A percentile compares a stretch with the other conserved stretches of the same genome.
Evolutionary conservation across 176 grass and related monocot species (phyloP).

Genomic region (Echinochloa phyllopogon): DNA sequence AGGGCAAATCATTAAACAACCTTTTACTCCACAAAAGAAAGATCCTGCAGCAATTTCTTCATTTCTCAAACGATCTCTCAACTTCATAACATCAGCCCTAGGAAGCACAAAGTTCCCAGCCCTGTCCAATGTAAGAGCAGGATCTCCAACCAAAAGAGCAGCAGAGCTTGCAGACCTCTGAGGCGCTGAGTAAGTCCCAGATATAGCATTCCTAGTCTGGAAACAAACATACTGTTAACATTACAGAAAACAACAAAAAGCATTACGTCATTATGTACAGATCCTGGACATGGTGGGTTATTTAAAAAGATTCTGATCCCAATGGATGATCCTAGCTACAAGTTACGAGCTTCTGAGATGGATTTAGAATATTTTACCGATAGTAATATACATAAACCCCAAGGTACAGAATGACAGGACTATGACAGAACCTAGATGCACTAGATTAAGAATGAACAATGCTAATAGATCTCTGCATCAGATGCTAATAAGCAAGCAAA

Average conservation of each 20-base stretch:
- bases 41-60: slow-evolving; percentile 89
- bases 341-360: not conserved
- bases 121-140: slow-evolving; percentile 83
- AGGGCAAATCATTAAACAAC: slow-evolving; percentile 65
- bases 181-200: slow-evolving; percentile 95
- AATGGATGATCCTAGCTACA: not conserved
- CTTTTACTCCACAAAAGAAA: slow-evolving; percentile 72
- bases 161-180: slow-evolving; percentile 98
- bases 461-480: slow-evolving; percentile 29
- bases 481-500: slow-evolving; percentile 34
- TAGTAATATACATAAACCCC: not conserved
- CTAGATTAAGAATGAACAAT: slow-evolving; percentile 25
- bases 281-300: slow-evolving; percentile 24
- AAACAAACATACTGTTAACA: slow-evolving; percentile 38
- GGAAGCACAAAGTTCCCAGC: slow-evolving; percentile 99
- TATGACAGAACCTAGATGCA: slow-evolving; percentile 3
- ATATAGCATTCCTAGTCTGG: slow-evolving; percentile 98
- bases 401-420: slow-evolving; percentile 14
- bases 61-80: slow-evolving; percentile 95
- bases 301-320: slow-evolving; percentile 3
- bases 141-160: slow-evolving; percentile 98
- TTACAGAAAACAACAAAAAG: slow-evolving; percentile 39
- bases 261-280: not conserved
- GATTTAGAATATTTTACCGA: slow-evolving; percentile 13
- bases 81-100: slow-evolving; percentile 96